Percentiles rank a stretch among this genome's conserved stretches.
Conservation (phyloP, 306 rosid genomes). For the Vicia villosa region DNA sequence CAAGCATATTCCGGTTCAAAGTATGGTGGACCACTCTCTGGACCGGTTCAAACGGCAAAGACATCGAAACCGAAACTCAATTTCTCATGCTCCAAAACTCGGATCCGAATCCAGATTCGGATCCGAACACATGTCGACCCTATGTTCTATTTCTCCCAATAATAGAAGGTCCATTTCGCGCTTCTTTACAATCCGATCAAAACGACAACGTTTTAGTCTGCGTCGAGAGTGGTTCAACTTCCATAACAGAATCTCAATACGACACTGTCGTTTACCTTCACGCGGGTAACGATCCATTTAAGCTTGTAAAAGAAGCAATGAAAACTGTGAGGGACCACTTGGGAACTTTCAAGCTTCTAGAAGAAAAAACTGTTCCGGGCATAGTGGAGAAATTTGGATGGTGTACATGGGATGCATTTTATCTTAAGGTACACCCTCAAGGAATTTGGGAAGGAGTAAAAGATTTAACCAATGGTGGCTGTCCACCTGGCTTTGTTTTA, state of each 20-base stretch:
- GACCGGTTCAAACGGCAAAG: conserved; percentile 82
- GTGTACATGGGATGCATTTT: conserved; percentile 99
- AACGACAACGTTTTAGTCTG: conserved; percentile 65
- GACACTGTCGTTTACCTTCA: conserved; percentile 60
- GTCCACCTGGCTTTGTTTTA: conserved; percentile 83
- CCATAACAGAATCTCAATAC: conserved; percentile 31
- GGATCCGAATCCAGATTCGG: neutral
- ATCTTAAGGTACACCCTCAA: conserved; percentile 77
- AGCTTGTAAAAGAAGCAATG: conserved; percentile 69
- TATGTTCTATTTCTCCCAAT: conserved; percentile 72
- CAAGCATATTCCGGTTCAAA: conserved; percentile 89
- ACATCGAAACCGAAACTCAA: conserved; percentile 86
- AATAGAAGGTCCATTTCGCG: conserved; percentile 66
- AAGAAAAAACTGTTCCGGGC: conserved; percentile 76
- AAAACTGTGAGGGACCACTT: conserved; percentile 54
- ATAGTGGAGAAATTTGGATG: conserved; percentile 89
- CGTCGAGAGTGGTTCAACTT: conserved; percentile 75
- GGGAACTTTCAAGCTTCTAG: conserved; percentile 71
- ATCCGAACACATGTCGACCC: conserved; percentile 48
- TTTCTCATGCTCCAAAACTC: conserved; percentile 62
- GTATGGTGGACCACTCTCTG: conserved; percentile 99
- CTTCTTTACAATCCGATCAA: conserved; percentile 55
- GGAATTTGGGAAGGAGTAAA: conserved; percentile 61
- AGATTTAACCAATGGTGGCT: conserved; percentile 49
- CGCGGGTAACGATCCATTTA: conserved; percentile 64